Base-by-base conservation (phyloP, 306 rosid species). In the Pyrus betulifolia region DNA sequence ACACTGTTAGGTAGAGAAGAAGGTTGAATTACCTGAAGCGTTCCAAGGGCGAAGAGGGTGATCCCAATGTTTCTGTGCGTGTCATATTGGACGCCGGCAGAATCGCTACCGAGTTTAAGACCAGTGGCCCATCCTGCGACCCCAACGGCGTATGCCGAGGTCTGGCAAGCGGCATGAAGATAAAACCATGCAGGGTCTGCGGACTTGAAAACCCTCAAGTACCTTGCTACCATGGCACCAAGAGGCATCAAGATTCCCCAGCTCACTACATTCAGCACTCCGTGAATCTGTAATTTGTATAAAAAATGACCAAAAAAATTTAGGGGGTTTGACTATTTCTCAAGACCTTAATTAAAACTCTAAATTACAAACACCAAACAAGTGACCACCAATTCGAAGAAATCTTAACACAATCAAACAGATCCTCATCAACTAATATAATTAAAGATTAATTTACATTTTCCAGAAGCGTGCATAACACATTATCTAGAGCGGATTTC, bases 61-160 rank as follows among this genome's bases (percentile, higher is more conserved):
- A 95, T 89, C 23, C 97, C 97, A 8, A 95, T 89, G 81, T 28
- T 79, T 67, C 97, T 80, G 66, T 95, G 98, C 3, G 85, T 67
- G 18, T 54, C 8, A 18, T 89, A 64, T 3, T 67, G 3, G 67
- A 82, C 0, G 14, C 92, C 92, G n/a, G 4, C 25, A 1, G 97
- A 84, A 40, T 95, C 92, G 64, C 85, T 80, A 3, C 99, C 99
- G 11, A 95, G 96, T 74, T 92, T 95, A 19, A 95, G 84, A 70
- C 99, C 97, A n/a, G 97, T 91, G 22, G 89, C 99, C 97, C 97
- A 95, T 31, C 99, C 97, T 74, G 93, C 96, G 75, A 95, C 97
- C 46, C 99, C 99, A 60, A 95, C 33, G 27, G 88, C 82, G 58
- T 95, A 92, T 1, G 98, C 99, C 51, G 97, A 82, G 68, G 92